Evolutionary conservation across 176 grass and related monocot genomes (phyloP), one percentile per base, ranked within the genome.

Genomic region (Themeda triandra): DNA sequence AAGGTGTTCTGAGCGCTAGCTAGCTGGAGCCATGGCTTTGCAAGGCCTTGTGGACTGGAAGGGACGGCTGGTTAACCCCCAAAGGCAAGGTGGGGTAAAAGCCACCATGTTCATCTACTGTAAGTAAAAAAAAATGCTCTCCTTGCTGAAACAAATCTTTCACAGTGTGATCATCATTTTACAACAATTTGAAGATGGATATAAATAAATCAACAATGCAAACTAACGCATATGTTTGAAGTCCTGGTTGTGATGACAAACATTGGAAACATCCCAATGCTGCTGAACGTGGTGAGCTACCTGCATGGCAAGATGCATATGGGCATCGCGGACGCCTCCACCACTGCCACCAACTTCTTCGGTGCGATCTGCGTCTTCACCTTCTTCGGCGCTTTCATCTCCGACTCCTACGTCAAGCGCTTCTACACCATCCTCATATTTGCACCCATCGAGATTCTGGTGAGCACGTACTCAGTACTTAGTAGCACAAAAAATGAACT

Each of bases 241-340:
- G 90, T 90, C 24, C 44, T 88, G 7, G 80, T 92, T 6, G 79
- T 86, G 79, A 69, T 84, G 78, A 36, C 75, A 2, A 90, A 81
- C 32, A 46, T 85, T 4, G 90, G 78, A 4, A 88, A 84, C 23
- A 66, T 95, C 8, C 73, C 90, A 12, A 88, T 66, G 13, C 10
- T 88, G 3, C 14, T 95, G 58, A 95, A 95, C 88, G 49, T 95
- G 41, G 88, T 88, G 63, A 78, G 49, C 23, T 92, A 90, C 78
- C 23, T 95, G 5, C 85, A 75, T 46, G 90, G 90, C 13, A 92
- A 41, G 19, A 88, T 95, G 93, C 88, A 95, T n/a, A 90, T 87
- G 82, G 85, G 71, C 42, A 35, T 95, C 28, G 73, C 79, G 2
- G 77, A 68, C 8, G 84, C 90, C 28, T 84, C 93, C 36, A 95